Evolutionary conservation across 768 basidiomycete species (phyloP), one percentile per base, ranked within the genome.

Genomic region (Hemileccinum rubropunctum): DNA sequence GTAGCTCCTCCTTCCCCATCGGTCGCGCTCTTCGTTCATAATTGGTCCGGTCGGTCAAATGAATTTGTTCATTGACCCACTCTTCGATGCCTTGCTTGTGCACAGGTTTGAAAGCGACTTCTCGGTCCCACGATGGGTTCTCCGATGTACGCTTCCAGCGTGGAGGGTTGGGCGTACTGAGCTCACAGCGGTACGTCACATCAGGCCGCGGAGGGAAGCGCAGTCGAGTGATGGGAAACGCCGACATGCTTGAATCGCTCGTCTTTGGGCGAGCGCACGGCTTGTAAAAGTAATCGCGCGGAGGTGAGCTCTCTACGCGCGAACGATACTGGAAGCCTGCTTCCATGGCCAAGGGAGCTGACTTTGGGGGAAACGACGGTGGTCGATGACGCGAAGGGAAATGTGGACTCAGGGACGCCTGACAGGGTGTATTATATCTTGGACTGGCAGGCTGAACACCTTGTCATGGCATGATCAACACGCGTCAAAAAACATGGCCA

Each of bases 11-110:
- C 51, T 58, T 62, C 14, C 52, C 68, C 52, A 58, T 53, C 52
- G 60, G 54, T 21, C 59, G 57, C 40, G 42, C 53, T 53, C 64
- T 48, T 53, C 63, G 52, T 47, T 52, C 57, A 33, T 59, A 53
- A 58, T 63, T 60, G 54, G 67, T 57, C 48, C 62, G 58, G 34
- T 69, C 67, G 10, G 59, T 53, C 35, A 71, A 58, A 51, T 77
- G 68, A 42, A 74, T 62, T 64, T 81, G 83, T 56, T 82, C 75
- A 41, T 75, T 65, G 42, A 87, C 79, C 86, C 88, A 88, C 47
- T 78, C 75, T 46, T 84, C 80, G 28, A 81, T 82, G 57, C 75
- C 79, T 60, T 72, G 72, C 54, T 71, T 74, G 52, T 73, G 70
- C 49, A 71, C 71, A 48, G 72, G 69, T 39, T 70, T 70, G 49